Evolutionary conservation across 2,329 filamentous ascomycete species (phyloP).

Genomic region (Trichoderma semiorbis): DNA sequence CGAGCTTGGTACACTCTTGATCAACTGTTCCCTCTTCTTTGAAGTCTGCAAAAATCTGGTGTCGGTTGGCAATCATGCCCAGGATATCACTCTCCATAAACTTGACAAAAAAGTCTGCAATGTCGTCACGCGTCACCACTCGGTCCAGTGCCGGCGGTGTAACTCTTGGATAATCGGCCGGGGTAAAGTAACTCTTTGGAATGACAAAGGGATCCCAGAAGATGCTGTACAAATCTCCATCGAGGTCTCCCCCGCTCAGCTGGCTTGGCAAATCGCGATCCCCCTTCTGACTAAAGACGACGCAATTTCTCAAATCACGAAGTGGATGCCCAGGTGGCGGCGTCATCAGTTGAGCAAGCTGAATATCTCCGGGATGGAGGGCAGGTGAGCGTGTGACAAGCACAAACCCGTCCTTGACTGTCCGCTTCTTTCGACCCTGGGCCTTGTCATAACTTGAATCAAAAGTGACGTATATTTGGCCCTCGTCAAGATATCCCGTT

Average conservation of each 20-base stretch:
- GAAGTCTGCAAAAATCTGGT: slow-evolving; percentile 63
- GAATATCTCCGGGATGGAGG: slow-evolving; percentile 77
- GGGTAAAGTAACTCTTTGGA: slow-evolving; percentile 40
- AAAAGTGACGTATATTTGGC: slow-evolving; percentile 64
- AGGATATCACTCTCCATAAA: slow-evolving; percentile 68
- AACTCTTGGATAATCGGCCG: slow-evolving; percentile 68
- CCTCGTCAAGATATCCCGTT: slow-evolving; percentile 62
- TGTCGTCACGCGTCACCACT: slow-evolving; percentile 59
- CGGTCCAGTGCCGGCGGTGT: slow-evolving; percentile 57
- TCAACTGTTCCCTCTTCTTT: slow-evolving; percentile 48
- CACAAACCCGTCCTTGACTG: slow-evolving; percentile 41
- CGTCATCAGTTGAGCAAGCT: slow-evolving; percentile 59
- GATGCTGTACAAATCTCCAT: slow-evolving; percentile 78
- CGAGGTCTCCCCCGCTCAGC: slow-evolving; percentile 77
- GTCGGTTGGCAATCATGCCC: slow-evolving; percentile 61
- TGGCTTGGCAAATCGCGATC: slow-evolving; percentile 71
- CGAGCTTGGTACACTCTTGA: slow-evolving; percentile 50
- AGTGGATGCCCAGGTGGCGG: slow-evolving; percentile 61
- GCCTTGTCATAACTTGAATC: slow-evolving; percentile 34
- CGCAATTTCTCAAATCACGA: slow-evolving; percentile 62
- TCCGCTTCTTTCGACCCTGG: slow-evolving; percentile 27
- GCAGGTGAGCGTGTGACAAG: slow-evolving; percentile 77
- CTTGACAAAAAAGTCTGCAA: slow-evolving; percentile 75
- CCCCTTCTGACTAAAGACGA: slow-evolving; percentile 73
- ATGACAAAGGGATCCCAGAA: slow-evolving; percentile 64